Percentiles rank a stretch among this genome's conserved stretches.
Evolutionary conservation across 1,284 basidiomycete genomes (phyloP).

Genomic region (Leccinum fuscescens): DNA sequence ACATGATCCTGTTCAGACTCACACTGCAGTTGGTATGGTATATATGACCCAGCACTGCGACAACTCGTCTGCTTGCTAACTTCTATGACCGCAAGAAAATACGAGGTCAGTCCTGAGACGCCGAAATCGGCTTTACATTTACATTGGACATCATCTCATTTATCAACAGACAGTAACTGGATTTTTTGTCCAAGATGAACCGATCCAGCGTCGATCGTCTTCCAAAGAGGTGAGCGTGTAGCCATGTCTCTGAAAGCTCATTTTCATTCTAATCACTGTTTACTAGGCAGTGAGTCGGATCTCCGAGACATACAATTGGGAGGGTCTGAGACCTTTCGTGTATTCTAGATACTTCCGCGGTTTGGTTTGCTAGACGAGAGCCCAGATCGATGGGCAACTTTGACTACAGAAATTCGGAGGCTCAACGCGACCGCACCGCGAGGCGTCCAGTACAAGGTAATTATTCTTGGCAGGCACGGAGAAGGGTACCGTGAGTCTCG

Average conservation of each 20-base stretch:
- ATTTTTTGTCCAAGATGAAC: slow-evolving; percentile 14
- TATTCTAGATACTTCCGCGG: slow-evolving; percentile 47
- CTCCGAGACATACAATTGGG: neutral
- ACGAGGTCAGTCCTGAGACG: neutral
- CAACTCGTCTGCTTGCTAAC: neutral
- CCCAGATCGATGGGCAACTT: slow-evolving; percentile 49
- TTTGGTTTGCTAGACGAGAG: slow-evolving; percentile 60
- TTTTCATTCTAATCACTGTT: neutral
- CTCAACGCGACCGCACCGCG: slow-evolving; percentile 44
- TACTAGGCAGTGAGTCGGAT: slow-evolving; percentile 10
- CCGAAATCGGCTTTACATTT: neutral
- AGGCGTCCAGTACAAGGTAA: slow-evolving; percentile 53
- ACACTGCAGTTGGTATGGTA: neutral
- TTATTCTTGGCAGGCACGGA: slow-evolving; percentile 43
- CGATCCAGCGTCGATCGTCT: neutral
- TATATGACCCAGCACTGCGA: neutral
- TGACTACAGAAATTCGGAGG: slow-evolving; percentile 39
- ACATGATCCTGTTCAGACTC: neutral
- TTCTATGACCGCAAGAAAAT: neutral
- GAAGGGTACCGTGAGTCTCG: slow-evolving; percentile 9
- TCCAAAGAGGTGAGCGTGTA: neutral
- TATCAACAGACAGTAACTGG: slow-evolving; percentile 7
- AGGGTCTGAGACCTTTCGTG: neutral
- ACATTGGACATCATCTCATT: neutral
- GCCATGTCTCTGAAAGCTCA: no score